Evolutionary conservation across 805 yeast species (phyloP), one percentile per base, ranked within the genome.

Genomic region (Myxozyma geophila): DNA sequence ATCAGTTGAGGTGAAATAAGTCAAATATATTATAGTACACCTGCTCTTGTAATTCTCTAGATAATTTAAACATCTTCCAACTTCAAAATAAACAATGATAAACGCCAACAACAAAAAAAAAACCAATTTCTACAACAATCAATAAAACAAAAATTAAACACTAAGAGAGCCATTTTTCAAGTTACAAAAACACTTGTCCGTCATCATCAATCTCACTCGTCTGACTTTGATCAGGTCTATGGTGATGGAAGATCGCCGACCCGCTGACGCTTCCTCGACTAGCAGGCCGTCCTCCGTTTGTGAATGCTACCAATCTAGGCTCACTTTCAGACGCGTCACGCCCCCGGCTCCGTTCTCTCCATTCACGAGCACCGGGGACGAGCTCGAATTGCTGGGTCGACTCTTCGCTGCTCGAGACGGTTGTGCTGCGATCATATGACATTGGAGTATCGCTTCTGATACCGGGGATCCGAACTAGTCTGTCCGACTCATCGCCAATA

Each of bases 241-340:
- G 59, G 35, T 35, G 41, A 19, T 35, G 51, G 9, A 17, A 41
- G 2, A 33, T 21, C 8, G 41, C 15, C 15, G 59, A 23, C 28
- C 43, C 63, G 35, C 58, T 43, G 7, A 58, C 68, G 48, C 68
- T 59, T 23, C 59, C 58, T 19, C 66, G 15, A 46, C 63, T 61
- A 9, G 66, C 68, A 2, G 66, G 66, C 13, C 65, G 50, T 19
- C 66, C 68, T 1, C 68, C 66, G 37, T 62, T 64, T 21, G 56
- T 43, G 51, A 64, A 64, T 17, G 64, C 61, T 7, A 64, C 68
- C 39, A 64, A 23, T 28, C 66, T 60, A 36, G 68, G 60, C 41
- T 59, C 66, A 33, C 44, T 52, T 17, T 50, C 60, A 10, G 55
- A 8, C 13, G 35, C 41, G 7, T 57, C 61, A 28, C 39, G 50